Percentiles rank a stretch among this genome's conserved stretches.
phyloP scores from a whole-genome alignment of 352 stramenopile genomes.

The Aphanomyces cochlioides region DNA sequence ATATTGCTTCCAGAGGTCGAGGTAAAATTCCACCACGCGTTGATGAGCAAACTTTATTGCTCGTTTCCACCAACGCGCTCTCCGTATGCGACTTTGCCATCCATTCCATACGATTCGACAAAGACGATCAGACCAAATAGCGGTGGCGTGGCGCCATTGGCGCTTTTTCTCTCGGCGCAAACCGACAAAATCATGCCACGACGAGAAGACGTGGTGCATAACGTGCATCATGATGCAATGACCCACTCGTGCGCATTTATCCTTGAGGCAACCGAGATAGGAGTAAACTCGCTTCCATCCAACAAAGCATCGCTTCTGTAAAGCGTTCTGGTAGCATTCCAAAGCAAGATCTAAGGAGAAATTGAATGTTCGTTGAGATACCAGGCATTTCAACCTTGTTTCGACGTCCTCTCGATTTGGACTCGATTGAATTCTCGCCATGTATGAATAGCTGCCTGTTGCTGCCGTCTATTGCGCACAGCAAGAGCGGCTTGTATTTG shows the following conservation, averaged over 20 bases:
- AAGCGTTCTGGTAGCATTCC: not conserved
- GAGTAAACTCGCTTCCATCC: not conserved
- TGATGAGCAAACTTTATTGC: not conserved
- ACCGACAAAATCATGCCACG: not conserved
- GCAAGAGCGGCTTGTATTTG: no score
- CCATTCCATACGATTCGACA: not conserved
- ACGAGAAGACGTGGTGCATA: not conserved
- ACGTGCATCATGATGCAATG: not conserved
- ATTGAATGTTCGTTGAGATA: no score
- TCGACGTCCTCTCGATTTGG: no score
- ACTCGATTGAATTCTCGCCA: no score
- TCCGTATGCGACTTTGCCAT: not conserved
- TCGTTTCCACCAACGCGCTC: not conserved
- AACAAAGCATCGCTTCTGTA: not conserved
- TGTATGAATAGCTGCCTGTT: no score
- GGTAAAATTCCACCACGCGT: not conserved
- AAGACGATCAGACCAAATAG: not conserved
- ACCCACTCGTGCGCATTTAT: slow-evolving; percentile 5
- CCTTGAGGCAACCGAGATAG: not conserved
- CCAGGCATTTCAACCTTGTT: no score
- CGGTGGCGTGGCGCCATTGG: not conserved
- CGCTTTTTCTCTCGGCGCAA: not conserved
- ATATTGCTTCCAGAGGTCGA: not conserved
- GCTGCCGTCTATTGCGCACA: no score
- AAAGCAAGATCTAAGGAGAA: no score